Evolutionary conservation across 257 asterid genomes (phyloP).

Genomic region (Solanum piurae): DNA sequence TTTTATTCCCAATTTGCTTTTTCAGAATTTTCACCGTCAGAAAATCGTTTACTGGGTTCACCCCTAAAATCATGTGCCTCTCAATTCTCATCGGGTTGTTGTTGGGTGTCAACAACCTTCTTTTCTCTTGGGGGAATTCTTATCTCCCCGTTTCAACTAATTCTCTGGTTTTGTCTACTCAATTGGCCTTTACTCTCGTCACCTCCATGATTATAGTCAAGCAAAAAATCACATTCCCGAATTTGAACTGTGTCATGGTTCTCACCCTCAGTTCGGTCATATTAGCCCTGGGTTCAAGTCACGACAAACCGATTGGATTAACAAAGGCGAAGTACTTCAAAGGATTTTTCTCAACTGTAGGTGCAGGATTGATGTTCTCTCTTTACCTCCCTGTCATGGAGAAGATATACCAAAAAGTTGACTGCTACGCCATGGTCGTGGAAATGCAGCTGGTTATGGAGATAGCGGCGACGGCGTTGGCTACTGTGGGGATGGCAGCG

Average conservation of each 20-base stretch:
- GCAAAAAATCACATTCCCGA: constrained; percentile 35
- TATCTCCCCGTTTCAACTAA: constrained; percentile 63
- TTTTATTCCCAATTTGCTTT: constrained; percentile 29
- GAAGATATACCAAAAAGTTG: constrained; percentile 29
- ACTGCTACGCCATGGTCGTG: constrained; percentile 65
- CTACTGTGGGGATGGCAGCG: constrained; percentile 33
- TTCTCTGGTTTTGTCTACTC: constrained; percentile 49
- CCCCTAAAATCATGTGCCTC: neutral
- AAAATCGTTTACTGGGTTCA: constrained; percentile 40
- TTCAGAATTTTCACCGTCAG: constrained; percentile 25
- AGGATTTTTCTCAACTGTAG: constrained; percentile 47
- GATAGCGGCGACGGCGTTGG: constrained; percentile 40
- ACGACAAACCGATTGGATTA: constrained; percentile 29
- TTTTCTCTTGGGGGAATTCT: constrained; percentile 54
- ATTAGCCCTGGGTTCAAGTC: constrained; percentile 32
- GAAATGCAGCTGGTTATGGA: constrained; percentile 79
- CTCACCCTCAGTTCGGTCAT: constrained; percentile 51
- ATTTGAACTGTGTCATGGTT: constrained; percentile 58
- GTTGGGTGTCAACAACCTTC: constrained; percentile 46
- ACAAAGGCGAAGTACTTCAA: constrained; percentile 23
- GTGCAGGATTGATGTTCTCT: constrained; percentile 59
- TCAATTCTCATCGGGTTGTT: constrained; percentile 35
- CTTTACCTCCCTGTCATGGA: constrained; percentile 70
- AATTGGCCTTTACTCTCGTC: constrained; percentile 48
- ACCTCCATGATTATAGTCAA: constrained; percentile 47